Evolutionary conservation across 176 grass and related monocot species (phyloP).

Genomic region (Oryza meyeriana): DNA sequence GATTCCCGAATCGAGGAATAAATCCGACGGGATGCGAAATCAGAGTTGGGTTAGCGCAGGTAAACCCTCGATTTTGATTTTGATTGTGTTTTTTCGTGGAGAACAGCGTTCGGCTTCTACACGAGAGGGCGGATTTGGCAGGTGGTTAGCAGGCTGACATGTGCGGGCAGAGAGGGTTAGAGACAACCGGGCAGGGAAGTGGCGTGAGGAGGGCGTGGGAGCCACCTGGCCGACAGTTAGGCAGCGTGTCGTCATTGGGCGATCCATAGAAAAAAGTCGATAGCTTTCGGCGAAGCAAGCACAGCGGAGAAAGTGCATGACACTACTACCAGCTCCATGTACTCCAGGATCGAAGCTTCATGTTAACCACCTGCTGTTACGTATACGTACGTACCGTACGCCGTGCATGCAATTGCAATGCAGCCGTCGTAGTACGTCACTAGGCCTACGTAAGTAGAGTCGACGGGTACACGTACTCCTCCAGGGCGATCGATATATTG

Average conservation of each 20-base stretch:
- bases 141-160: background rate
- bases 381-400: background rate
- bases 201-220: background rate
- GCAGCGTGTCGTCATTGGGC: constrained; percentile 31
- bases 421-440: background rate
- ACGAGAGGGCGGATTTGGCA: background rate
- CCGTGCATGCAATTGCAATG: background rate
- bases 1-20: background rate
- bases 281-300: constrained; percentile 15
- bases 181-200: background rate
- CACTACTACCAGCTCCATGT: background rate
- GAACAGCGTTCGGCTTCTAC: background rate
- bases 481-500: background rate
- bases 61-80: constrained; percentile 24
- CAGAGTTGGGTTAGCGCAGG: constrained; percentile 13
- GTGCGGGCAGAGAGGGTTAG: constrained; percentile 12
- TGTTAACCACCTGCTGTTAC: background rate
- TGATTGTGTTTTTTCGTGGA: background rate
- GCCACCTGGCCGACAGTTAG: constrained; percentile 41
- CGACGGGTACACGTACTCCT: background rate
- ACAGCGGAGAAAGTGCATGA: background rate
- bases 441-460: background rate
- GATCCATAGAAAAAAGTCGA: background rate
- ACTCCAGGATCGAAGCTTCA: background rate
- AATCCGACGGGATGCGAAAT: background rate